A percentile compares a stretch with the other conserved stretches of the same genome.
Conservation (phyloP, 768 basidiomycete species). For the Leccinum uliginosum region DNA sequence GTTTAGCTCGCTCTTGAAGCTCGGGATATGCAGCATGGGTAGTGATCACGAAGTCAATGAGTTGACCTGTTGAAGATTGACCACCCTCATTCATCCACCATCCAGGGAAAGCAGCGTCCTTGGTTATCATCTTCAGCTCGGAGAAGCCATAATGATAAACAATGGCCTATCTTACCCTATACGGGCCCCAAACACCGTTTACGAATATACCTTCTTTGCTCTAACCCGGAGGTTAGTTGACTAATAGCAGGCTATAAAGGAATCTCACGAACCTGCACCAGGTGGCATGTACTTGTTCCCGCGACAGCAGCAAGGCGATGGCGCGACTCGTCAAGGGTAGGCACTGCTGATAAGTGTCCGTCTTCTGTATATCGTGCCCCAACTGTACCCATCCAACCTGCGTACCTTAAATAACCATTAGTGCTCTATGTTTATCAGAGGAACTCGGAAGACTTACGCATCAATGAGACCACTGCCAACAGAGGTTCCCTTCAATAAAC, state of each 20-base stretch:
- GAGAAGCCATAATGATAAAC: background rate
- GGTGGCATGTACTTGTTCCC: slow-evolving; percentile 94
- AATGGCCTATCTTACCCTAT: slow-evolving; percentile 45
- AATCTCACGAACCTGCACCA: slow-evolving; percentile 63
- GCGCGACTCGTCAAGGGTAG: slow-evolving; percentile 69
- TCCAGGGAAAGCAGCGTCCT: slow-evolving; percentile 86
- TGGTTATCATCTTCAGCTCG: slow-evolving; percentile 6
- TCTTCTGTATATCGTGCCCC: slow-evolving; percentile 67
- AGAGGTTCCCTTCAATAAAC: slow-evolving; percentile 78
- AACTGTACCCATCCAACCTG: slow-evolving; percentile 96
- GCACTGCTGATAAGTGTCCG: slow-evolving; percentile 48
- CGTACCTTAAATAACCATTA: slow-evolving; percentile 50
- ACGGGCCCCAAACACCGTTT: slow-evolving; percentile 90
- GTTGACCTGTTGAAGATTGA: slow-evolving; percentile 92
- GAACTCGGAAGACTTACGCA: slow-evolving; percentile 50
- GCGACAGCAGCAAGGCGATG: slow-evolving; percentile 89
- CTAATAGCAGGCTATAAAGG: background rate
- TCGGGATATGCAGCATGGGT: slow-evolving; percentile 83
- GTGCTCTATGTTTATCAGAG: background rate
- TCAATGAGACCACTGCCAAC: slow-evolving; percentile 96
- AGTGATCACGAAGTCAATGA: slow-evolving; percentile 92
- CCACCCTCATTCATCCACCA: slow-evolving; percentile 99
- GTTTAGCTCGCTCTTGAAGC: slow-evolving; percentile 59
- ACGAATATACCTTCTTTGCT: slow-evolving; percentile 84
- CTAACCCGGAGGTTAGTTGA: slow-evolving; percentile 31